Percentiles rank a stretch among this genome's conserved stretches.
Conservation (phyloP, 768 basidiomycete genomes). For the Pleurotus cornucopiae region DNA sequence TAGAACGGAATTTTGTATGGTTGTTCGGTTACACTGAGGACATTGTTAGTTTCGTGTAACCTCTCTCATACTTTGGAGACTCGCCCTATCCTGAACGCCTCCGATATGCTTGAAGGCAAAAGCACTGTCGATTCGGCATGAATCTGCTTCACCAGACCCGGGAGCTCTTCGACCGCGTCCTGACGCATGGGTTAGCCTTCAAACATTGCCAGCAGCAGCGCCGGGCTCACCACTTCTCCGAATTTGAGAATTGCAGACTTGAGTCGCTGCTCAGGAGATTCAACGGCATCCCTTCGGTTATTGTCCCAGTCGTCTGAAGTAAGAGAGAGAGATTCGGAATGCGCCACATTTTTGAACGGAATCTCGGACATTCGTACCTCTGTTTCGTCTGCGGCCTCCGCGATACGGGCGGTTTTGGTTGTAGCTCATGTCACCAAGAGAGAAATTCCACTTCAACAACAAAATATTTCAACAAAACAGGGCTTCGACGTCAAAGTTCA, state of each 20-base stretch:
- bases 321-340: constrained; percentile 22
- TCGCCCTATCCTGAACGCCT: constrained; percentile 73
- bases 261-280: constrained; percentile 72
- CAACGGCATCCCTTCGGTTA: constrained; percentile 57
- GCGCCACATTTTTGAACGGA: constrained; percentile 11
- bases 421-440: constrained; percentile 45
- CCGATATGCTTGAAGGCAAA: constrained; percentile 56
- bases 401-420: constrained; percentile 38
- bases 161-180: constrained; percentile 71
- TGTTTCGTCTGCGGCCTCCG: constrained; percentile 44
- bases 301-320: constrained; percentile 59
- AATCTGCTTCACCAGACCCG: constrained; percentile 61
- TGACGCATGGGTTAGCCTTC: constrained; percentile 22
- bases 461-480: neutral
- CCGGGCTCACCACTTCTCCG: constrained; percentile 72
- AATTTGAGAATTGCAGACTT: constrained; percentile 64
- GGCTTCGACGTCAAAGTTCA: constrained; percentile 10
- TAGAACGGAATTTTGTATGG: constrained; percentile 93
- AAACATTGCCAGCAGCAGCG: neutral
- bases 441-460: neutral
- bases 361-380: constrained; percentile 42
- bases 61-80: constrained; percentile 13
- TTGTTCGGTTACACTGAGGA: constrained; percentile 78
- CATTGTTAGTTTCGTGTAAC: neutral
- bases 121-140: constrained; percentile 54